These are phyloP conservation scores for Termitomyces sp. DNA, from an alignment of 768 basidiomycete species.

Conservation along the genomic window DNA sequence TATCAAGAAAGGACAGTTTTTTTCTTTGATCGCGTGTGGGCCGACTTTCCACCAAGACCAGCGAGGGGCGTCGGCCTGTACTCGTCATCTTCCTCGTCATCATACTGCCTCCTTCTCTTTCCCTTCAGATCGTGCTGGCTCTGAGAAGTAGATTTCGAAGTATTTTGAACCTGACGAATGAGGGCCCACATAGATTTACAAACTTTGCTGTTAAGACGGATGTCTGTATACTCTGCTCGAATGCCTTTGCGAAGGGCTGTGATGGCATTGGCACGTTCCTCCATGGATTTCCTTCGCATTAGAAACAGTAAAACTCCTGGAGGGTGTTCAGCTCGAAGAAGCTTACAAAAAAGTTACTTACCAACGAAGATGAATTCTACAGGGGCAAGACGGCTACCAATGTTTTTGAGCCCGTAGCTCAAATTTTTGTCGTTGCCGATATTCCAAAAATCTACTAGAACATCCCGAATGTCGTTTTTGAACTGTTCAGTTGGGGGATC, in stretches of 20 bases:
- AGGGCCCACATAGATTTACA: slow-evolving; percentile 53
- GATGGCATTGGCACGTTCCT: slow-evolving; percentile 50
- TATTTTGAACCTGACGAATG: slow-evolving; percentile 34
- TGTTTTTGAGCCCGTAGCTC: slow-evolving; percentile 43
- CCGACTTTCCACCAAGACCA: slow-evolving; percentile 25
- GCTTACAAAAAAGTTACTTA: slow-evolving; percentile 22
- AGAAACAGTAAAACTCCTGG: slow-evolving; percentile 64
- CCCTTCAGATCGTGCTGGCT: slow-evolving; percentile 12
- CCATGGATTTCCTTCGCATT: slow-evolving; percentile 35
- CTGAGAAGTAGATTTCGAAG: slow-evolving; percentile 18
- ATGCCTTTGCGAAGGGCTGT: slow-evolving; percentile 50
- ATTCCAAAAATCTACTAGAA: slow-evolving; percentile 47
- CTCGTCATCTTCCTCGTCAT: slow-evolving; percentile 35
- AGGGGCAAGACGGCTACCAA: slow-evolving; percentile 61
- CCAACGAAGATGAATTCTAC: slow-evolving; percentile 81
- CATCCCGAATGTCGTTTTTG: slow-evolving; percentile 45
- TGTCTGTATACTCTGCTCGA: slow-evolving; percentile 51
- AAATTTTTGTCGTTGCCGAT: slow-evolving; percentile 38
- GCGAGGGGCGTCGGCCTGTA: slow-evolving; percentile 41
- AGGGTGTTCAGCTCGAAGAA: not conserved
- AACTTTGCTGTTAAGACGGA: slow-evolving; percentile 56
- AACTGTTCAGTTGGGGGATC: slow-evolving; percentile 42
- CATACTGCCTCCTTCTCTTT: slow-evolving; percentile 25
- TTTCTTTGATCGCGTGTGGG: slow-evolving; percentile 36
- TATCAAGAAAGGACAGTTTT: slow-evolving; percentile 14